Evolutionary conservation across 2,329 filamentous ascomycete species (phyloP), one percentile per base, ranked within the genome.

Genomic region (Lecanicillium sp.): DNA sequence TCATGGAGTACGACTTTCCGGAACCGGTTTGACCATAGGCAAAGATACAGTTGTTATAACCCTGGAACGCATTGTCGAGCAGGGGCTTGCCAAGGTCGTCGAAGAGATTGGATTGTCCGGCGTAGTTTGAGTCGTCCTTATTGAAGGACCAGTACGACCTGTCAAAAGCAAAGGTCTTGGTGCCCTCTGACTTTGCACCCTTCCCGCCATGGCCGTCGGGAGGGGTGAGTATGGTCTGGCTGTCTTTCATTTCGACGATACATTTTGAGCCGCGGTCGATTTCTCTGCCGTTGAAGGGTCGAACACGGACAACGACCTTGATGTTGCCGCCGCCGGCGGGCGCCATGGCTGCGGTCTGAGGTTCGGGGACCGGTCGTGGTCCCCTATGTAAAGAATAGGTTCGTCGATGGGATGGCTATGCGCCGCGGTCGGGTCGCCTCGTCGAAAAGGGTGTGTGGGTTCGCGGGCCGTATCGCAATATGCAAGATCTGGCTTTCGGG

Each of bases 31-130:
- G 93, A 15, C 93, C 93, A 64, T 98, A 98, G 12, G 93, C 93
- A 65, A 98, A 98, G 62, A 98, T 98, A 75, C 93, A 98, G 68
- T 97, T 98, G 75, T 98, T 97, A 73, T 97, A 98, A 37, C 93
- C 93, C 61, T 91, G 83, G 64, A 98, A 98, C 15, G 93, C 93
- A 79, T 98, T 98, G 71, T 98, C 91, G 56, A 98, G 78, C 50
- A 98, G 77, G 45, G 93, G 93, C 57, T 83, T 81, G 53, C 93
- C 93, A 54, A 98, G 71, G 63, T 97, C 93, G 46, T 83, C 77
- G 66, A 95, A 94, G 15, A 98, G 75, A 61, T 93, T 80, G 51
- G 91, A 86, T 65, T 98, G 93, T 15, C 87, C 89, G 37, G 93
- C 91, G 66, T 90, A 98, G 66, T 87, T 84, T 1, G 79, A 68